These are phyloP conservation scores for Falciphora oryzae DNA, from an alignment of 2,329 filamentous ascomycete species.

Conservation along the genomic window DNA sequence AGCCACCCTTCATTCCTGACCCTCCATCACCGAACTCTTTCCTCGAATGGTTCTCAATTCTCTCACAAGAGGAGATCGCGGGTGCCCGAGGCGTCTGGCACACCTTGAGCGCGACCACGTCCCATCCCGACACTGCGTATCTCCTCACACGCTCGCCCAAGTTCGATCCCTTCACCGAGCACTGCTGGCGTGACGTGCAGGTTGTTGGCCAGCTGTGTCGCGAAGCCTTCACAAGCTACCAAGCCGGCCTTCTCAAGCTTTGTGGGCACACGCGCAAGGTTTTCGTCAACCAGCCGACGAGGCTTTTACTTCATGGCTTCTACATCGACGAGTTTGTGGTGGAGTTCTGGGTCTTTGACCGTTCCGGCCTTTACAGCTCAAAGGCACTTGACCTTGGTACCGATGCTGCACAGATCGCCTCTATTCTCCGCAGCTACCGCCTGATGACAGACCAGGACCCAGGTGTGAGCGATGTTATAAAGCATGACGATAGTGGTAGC, in stretches of 20 bases:
- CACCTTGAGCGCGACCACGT: neutral
- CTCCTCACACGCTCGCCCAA: neutral
- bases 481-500: conserved; percentile 18
- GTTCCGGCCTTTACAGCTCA: conserved; percentile 29
- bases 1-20: too few relatives aligned
- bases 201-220: neutral
- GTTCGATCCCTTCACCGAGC: neutral
- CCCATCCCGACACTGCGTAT: neutral
- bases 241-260: neutral
- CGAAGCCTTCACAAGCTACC: neutral
- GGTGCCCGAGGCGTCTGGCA: neutral
- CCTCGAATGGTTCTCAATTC: neutral
- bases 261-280: conserved; percentile 14
- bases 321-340: conserved; percentile 25
- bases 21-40: neutral
- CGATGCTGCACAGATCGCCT: conserved; percentile 24
- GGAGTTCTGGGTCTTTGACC: conserved; percentile 32
- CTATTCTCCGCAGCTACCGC: conserved; percentile 24
- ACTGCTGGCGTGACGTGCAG: neutral
- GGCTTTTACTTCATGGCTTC: conserved; percentile 30
- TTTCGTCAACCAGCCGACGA: conserved; percentile 26
- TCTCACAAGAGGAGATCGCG: neutral
- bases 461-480: conserved; percentile 19
- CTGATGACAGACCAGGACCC: conserved; percentile 24
- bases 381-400: conserved; percentile 24